Percentiles rank a stretch among this genome's conserved stretches.
Conservation (phyloP, 192 early-diverging fungal genomes). For the Backusella macrospora region DNA sequence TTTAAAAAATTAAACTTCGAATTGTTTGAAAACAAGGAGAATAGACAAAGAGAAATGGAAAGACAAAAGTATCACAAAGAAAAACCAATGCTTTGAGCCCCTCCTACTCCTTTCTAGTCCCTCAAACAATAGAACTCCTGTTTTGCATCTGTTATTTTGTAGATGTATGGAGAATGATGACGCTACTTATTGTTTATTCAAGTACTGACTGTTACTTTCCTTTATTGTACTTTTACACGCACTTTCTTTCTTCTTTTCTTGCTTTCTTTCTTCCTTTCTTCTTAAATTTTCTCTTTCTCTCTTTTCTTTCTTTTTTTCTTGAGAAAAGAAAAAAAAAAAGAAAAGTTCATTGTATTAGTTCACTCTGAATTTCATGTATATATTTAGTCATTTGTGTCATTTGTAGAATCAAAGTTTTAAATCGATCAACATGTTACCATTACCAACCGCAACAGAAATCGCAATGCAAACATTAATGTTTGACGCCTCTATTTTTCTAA, state of each 20-base stretch:
- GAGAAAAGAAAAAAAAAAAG: not conserved
- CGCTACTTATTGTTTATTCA: conserved; percentile 7
- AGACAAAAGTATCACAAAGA: not conserved
- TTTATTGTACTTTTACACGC: conserved; percentile 14
- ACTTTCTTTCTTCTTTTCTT: not conserved
- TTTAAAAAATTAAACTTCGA: not conserved
- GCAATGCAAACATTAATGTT: conserved; percentile 11
- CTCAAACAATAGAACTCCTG: conserved; percentile 8
- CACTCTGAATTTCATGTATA: not conserved
- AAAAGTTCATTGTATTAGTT: not conserved
- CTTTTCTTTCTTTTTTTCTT: not conserved
- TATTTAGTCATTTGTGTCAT: conserved; percentile 10
- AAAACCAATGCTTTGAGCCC: not conserved
- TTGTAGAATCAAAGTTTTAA: conserved; percentile 6
- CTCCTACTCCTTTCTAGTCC: not conserved
- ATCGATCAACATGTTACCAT: conserved; percentile 3
- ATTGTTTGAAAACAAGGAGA: conserved; percentile 1
- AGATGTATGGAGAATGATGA: conserved; percentile 14
- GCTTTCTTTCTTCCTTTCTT: not conserved
- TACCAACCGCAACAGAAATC: conserved; percentile 9
- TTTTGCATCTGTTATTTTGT: not conserved
- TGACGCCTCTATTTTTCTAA: conserved; percentile 17
- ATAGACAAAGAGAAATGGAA: not conserved
- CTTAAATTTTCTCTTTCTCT: not conserved
- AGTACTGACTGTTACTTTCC: conserved; percentile 9